phyloP scores from a whole-genome alignment of 768 basidiomycete species.

The Termitomyces sp. region DNA sequence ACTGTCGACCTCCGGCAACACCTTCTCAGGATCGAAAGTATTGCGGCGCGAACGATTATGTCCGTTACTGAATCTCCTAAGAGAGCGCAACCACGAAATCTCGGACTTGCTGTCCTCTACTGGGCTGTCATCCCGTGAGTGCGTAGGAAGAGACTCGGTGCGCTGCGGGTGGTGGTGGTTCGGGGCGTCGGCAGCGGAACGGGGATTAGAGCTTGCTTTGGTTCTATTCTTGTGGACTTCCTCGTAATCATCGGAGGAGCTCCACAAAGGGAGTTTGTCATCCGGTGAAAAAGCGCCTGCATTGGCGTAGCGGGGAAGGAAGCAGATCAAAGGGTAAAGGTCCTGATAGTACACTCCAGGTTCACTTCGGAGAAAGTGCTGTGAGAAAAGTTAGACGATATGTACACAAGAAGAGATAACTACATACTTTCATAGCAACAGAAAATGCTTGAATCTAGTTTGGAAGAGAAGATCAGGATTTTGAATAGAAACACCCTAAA shows the following conservation, averaged over 20 bases:
- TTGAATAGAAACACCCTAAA: background rate
- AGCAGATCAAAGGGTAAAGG: constrained; percentile 62
- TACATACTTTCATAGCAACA: constrained; percentile 55
- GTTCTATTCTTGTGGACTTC: background rate
- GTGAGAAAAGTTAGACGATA: background rate
- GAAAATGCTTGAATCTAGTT: constrained; percentile 62
- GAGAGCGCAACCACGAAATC: constrained; percentile 15
- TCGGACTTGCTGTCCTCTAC: constrained; percentile 16
- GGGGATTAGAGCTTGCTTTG: constrained; percentile 4
- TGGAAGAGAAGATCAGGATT: background rate
- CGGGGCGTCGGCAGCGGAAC: constrained; percentile 8
- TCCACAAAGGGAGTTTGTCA: constrained; percentile 55
- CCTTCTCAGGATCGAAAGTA: constrained; percentile 31
- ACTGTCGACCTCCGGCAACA: constrained; percentile 21
- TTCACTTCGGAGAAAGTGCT: constrained; percentile 53
- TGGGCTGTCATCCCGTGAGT: constrained; percentile 4
- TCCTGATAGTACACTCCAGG: constrained; percentile 53
- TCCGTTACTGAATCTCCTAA: constrained; percentile 4
- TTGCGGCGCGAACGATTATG: constrained; percentile 8
- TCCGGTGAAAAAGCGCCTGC: constrained; percentile 20
- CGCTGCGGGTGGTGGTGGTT: constrained; percentile 12
- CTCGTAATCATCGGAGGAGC: constrained; percentile 31
- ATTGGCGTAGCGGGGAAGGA: constrained; percentile 55
- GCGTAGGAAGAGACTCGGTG: constrained; percentile 12
- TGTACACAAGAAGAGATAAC: background rate